Evolutionary conservation across 192 early-diverging fungal species (phyloP).

Genomic region (Gorgonomyces haynaldii): DNA sequence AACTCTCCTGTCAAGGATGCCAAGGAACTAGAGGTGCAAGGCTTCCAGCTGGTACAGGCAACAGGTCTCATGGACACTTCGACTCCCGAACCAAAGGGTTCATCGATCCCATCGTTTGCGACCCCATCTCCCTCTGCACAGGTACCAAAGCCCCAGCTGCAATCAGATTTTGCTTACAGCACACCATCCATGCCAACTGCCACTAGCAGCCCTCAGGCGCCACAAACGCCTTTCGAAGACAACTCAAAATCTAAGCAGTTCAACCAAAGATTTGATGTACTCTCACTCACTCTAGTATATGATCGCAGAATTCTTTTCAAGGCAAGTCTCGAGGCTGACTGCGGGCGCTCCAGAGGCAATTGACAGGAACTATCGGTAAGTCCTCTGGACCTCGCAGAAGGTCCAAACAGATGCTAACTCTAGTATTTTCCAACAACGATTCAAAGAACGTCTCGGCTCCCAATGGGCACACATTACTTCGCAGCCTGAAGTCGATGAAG

Average conservation of each 20-base stretch:
- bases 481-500: constrained; percentile 45
- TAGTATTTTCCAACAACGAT: constrained; percentile 36
- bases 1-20: not conserved
- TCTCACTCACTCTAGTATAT: constrained; percentile 19
- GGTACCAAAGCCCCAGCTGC: not conserved
- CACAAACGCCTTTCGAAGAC: constrained; percentile 18
- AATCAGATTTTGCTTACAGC: not conserved
- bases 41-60: constrained; percentile 7
- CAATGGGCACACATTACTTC: constrained; percentile 33
- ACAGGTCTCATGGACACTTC: constrained; percentile 15
- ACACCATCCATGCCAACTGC: not conserved
- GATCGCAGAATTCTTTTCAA: constrained; percentile 29
- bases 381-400: not conserved
- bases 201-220: not conserved
- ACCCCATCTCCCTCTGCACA: constrained; percentile 21
- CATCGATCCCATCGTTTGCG: constrained; percentile 23
- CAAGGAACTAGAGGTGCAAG: not conserved
- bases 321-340: constrained; percentile 26
- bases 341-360: constrained; percentile 30
- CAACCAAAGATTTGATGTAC: constrained; percentile 23
- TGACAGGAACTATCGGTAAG: constrained; percentile 29
- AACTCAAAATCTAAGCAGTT: constrained; percentile 27
- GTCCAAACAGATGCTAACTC: not conserved
- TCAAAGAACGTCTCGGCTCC: constrained; percentile 27
- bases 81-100: constrained; percentile 13